Base-by-base conservation (phyloP, 2,329 filamentous ascomycete species). In the Monosporascus sp. region DNA sequence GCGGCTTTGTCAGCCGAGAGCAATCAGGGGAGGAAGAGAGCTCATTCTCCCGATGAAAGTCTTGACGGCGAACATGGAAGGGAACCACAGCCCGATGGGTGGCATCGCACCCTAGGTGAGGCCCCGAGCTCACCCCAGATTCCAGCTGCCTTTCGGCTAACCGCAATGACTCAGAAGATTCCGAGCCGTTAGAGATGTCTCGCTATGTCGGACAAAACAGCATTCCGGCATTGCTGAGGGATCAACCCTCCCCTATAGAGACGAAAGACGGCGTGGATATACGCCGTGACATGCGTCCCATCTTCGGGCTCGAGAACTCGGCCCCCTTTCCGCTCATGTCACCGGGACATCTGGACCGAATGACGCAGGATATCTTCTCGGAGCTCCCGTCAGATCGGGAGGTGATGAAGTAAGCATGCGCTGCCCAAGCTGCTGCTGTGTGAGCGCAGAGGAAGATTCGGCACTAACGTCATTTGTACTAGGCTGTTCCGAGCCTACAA, bases 311-410 rank as follows among this genome's bases (percentile, higher is more conserved):
- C 37, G 83, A 87, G 63, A 85, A 82, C 53, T 85, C 82, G 37
- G 83, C 84, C 31, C 82, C 84, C 2, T 87, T 86, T 62, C 84
- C 84, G 26, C 75, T 87, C 61, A 87, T 86, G 84, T 86, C 84
- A 7, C 74, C 79, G 18, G 75, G 78, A 35, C 82, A 86, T 55
- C 75, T 87, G 40, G 80, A 85, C 58, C 75, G 74, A 50, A 69
- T 86, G 55, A 82, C 82, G 0, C 72, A 77, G 26, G 84, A 87
- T 55, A 86, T 86, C 48, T 79, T 79, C 2, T 72, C 76, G 7
- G 82, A 86, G 63, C 71, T 87, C 20, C 84, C 84, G 2, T 84
- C 83, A 0, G 83, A 86, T 59, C 72, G 83, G 37, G 84, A 87
- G 65, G 82, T 87, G 14, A 81, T 86, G 74, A 86, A 85, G 83